Percentiles rank a stretch among this genome's conserved stretches.
These are phyloP conservation scores for Talaromyces sp. DNA, from an alignment of 2,329 filamentous ascomycete genomes.

Conservation along the genomic window DNA sequence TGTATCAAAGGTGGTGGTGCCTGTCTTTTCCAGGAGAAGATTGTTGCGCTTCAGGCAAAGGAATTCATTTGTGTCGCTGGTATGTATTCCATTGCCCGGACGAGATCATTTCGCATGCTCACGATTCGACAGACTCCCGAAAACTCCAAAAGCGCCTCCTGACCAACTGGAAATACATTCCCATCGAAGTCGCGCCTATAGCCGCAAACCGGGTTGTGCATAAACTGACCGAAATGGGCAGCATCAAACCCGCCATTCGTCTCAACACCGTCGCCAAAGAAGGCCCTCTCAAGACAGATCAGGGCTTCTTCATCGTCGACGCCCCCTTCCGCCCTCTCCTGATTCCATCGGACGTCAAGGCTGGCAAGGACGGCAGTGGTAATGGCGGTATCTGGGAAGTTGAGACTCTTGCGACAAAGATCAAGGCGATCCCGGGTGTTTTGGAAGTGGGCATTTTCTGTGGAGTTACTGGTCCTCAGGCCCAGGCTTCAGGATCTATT, in stretches of 20 bases:
- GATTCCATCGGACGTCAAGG: constrained; percentile 55
- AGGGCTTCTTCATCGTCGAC: constrained; percentile 86
- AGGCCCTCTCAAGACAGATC: constrained; percentile 79
- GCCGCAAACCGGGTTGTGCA: constrained; percentile 73
- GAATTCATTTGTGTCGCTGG: constrained; percentile 85
- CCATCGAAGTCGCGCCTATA: constrained; percentile 88
- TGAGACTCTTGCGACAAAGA: constrained; percentile 64
- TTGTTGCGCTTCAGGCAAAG: constrained; percentile 79
- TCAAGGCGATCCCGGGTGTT: constrained; percentile 81
- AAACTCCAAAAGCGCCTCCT: constrained; percentile 78
- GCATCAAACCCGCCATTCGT: constrained; percentile 66
- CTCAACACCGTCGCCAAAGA: constrained; percentile 72
- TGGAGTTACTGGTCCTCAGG: constrained; percentile 72
- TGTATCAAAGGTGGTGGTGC: constrained; percentile 97
- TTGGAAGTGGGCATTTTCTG: constrained; percentile 90
- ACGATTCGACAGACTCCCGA: constrained; percentile 66
- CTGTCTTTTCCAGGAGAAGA: constrained; percentile 97
- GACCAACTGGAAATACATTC: constrained; percentile 75
- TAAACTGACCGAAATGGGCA: constrained; percentile 70
- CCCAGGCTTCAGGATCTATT: constrained; percentile 56
- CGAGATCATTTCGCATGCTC: neutral
- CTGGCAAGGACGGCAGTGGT: constrained; percentile 52
- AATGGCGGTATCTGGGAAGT: constrained; percentile 75
- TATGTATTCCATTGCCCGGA: constrained; percentile 35
- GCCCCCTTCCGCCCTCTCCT: constrained; percentile 78